These are phyloP conservation scores for Komagataella kurtzmanii DNA, from an alignment of 805 yeast genomes.

Conservation along the genomic window DNA sequence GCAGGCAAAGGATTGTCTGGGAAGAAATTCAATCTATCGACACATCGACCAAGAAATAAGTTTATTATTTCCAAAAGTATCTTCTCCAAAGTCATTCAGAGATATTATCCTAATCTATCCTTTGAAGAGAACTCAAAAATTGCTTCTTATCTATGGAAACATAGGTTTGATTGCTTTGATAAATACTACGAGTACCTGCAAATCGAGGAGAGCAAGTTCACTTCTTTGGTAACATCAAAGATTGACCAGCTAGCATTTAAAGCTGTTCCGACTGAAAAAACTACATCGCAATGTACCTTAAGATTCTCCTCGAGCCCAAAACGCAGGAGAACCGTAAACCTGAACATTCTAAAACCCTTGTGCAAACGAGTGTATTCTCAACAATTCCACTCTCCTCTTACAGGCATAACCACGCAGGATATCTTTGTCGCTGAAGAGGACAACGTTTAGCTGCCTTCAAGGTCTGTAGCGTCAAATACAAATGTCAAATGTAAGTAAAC, in stretches of 20 bases:
- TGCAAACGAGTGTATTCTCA: not conserved
- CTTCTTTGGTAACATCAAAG: not conserved
- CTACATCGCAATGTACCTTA: not conserved
- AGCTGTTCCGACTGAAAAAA: not conserved
- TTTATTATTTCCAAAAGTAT: conserved; percentile 5
- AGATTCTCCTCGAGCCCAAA: not conserved
- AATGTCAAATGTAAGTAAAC: conserved; percentile 1
- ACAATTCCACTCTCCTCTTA: not conserved
- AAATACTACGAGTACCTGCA: not conserved
- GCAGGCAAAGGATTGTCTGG: not conserved
- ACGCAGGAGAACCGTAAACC: not conserved
- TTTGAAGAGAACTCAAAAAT: not conserved
- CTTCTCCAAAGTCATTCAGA: not conserved
- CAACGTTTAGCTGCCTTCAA: too few species aligned
- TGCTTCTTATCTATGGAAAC: not conserved
- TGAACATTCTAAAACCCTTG: not conserved
- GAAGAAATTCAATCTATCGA: not conserved
- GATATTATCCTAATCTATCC: not conserved
- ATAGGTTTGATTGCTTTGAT: not conserved
- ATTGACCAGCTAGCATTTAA: not conserved
- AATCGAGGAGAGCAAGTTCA: not conserved
- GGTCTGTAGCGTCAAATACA: too few species aligned
- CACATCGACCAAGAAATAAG: conserved; percentile 4
- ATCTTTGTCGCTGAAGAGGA: not conserved
- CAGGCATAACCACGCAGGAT: not conserved